Evolutionary conservation across 306 rosid species (phyloP).

Genomic region (Medicago ruthenica): DNA sequence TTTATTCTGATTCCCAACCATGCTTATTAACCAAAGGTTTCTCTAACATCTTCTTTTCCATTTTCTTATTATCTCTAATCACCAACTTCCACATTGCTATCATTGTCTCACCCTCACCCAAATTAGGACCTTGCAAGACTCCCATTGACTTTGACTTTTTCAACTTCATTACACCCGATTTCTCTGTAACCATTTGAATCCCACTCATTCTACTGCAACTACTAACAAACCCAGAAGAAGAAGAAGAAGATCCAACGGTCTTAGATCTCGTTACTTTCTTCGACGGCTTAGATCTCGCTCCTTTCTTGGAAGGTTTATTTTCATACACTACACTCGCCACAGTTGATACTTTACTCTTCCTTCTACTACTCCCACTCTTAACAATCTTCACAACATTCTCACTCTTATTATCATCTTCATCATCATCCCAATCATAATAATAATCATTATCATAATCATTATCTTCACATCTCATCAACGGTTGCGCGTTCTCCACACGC

Average conservation of each 20-base stretch:
- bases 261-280: conserved; percentile 49
- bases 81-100: conserved; percentile 52
- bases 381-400: conserved; percentile 46
- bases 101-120: conserved; percentile 12
- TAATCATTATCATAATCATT: conserved; percentile 10
- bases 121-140: conserved; percentile 41
- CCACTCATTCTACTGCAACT: conserved; percentile 16
- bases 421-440: conserved; percentile 13
- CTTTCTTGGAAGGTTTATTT: conserved; percentile 36
- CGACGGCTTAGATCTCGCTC: conserved; percentile 54
- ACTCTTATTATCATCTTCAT: background rate
- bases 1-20: background rate
- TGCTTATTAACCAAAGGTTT: conserved; percentile 53
- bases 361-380: conserved; percentile 57
- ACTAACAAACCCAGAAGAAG: conserved; percentile 38
- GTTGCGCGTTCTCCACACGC: conserved; percentile 45
- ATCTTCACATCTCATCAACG: conserved; percentile 39
- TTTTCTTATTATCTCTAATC: conserved; percentile 23
- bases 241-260: conserved; percentile 56
- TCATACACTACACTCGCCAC: conserved; percentile 51
- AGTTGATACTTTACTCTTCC: conserved; percentile 69
- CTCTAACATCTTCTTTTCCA: conserved; percentile 51
- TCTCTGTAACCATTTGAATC: conserved; percentile 23
- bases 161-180: conserved; percentile 44
- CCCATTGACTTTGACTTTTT: conserved; percentile 79